A percentile compares a stretch with the other conserved stretches of the same genome.
phyloP scores from a whole-genome alignment of 306 rosid genomes.

The Phaseolus lunatus region DNA sequence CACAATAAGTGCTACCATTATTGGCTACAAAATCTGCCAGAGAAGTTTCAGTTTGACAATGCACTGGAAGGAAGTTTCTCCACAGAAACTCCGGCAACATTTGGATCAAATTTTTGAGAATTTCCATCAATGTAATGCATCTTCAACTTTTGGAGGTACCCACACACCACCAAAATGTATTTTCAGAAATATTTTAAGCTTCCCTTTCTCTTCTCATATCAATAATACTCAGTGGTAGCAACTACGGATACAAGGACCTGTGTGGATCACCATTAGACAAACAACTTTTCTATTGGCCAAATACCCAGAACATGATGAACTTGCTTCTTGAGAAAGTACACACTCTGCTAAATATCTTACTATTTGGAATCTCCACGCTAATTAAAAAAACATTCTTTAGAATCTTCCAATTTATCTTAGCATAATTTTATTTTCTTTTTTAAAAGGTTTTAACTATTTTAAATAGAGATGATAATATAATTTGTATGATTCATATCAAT shows the following conservation, averaged over 20 bases:
- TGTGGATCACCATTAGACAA: conserved; percentile 33
- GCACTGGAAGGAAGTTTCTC: conserved; percentile 41
- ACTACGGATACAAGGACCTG: conserved; percentile 31
- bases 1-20: conserved; percentile 39
- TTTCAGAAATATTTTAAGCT: conserved; percentile 35
- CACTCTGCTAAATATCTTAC: too few relatives aligned
- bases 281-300: conserved; percentile 42
- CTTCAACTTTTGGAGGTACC: conserved; percentile 27
- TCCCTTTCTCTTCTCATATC: conserved; percentile 40
- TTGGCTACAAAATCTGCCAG: conserved; percentile 39
- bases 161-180: conserved; percentile 28
- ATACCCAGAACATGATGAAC: conserved; percentile 34
- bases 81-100: conserved; percentile 33
- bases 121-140: conserved; percentile 39
- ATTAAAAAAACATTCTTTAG: too few relatives aligned
- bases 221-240: conserved; percentile 40
- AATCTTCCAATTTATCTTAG: too few relatives aligned
- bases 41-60: conserved; percentile 43
- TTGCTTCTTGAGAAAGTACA: conserved; percentile 44
- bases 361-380: too few relatives aligned
- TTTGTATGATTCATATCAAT: too few relatives aligned
- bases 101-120: conserved; percentile 46
- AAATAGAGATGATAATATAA: too few relatives aligned
- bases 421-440: too few relatives aligned
- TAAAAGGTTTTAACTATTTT: too few relatives aligned